Percentiles rank a stretch among this genome's conserved stretches.
Conservation (phyloP, 2,329 filamentous ascomycete species). For the Paecilomyces fulvus region DNA sequence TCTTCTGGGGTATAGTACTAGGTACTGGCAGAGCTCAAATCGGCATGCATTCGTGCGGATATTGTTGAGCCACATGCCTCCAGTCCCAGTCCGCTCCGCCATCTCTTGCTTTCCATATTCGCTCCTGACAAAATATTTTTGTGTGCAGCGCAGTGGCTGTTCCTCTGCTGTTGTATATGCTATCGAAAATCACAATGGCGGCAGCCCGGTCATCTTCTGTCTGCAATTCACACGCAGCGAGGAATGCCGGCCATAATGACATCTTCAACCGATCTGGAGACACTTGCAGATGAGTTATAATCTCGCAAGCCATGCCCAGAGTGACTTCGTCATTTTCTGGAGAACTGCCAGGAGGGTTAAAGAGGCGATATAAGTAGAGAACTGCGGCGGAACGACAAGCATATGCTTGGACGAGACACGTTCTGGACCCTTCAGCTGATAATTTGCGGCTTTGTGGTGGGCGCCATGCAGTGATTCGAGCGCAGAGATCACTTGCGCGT, state of each 20-base stretch:
- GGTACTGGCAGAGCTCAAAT: slow-evolving; percentile 12
- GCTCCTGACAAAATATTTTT: slow-evolving; percentile 15
- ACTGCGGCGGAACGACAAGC: slow-evolving; percentile 17
- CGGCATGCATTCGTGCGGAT: slow-evolving; percentile 21
- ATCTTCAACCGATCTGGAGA: slow-evolving; percentile 18
- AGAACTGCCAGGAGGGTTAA: slow-evolving; percentile 14
- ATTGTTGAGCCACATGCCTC: slow-evolving; percentile 18
- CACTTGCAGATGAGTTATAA: slow-evolving; percentile 17
- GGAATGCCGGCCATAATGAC: slow-evolving; percentile 21
- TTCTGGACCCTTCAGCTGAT: slow-evolving; percentile 16
- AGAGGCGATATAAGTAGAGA: slow-evolving; percentile 19
- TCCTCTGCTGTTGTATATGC: slow-evolving; percentile 15
- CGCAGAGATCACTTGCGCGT: background rate
- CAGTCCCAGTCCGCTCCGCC: slow-evolving; percentile 19
- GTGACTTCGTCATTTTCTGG: slow-evolving; percentile 14
- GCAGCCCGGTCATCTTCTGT: slow-evolving; percentile 13
- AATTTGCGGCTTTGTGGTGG: slow-evolving; percentile 12
- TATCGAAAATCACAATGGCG: slow-evolving; percentile 16
- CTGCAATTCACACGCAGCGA: slow-evolving; percentile 20
- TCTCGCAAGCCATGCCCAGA: slow-evolving; percentile 18
- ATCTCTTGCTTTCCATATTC: slow-evolving; percentile 22
- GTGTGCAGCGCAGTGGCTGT: slow-evolving; percentile 19
- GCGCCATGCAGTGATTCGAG: slow-evolving; percentile 15
- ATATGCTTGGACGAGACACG: slow-evolving; percentile 20
- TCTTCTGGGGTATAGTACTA: too few relatives aligned